Evolutionary conservation across 1,284 basidiomycete genomes (phyloP).

Genomic region (Xerocomus nothofagi): DNA sequence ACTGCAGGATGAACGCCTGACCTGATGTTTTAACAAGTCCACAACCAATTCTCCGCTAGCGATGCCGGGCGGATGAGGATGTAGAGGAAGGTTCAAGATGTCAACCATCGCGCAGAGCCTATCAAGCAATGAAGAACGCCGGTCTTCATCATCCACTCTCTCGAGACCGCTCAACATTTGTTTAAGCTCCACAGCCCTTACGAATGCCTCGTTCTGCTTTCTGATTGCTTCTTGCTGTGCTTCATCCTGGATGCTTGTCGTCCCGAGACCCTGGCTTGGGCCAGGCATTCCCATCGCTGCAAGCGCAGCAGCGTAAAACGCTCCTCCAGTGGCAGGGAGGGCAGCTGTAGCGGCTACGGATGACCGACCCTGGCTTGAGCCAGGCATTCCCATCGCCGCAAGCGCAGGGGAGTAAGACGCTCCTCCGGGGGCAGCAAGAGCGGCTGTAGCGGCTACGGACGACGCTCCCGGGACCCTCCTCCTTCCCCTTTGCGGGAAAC

Average conservation of each 20-base stretch:
- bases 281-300: conserved; percentile 21
- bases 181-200: conserved; percentile 64
- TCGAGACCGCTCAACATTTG: conserved; percentile 67
- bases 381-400: conserved; percentile 20
- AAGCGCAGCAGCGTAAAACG: conserved; percentile 13
- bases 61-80: conserved; percentile 68
- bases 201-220: conserved; percentile 53
- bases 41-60: conserved; percentile 64
- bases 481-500: conserved; percentile 41
- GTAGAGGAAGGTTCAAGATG: conserved; percentile 62
- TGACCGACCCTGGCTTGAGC: conserved; percentile 21
- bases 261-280: conserved; percentile 19
- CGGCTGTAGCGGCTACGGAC: background rate
- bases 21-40: conserved; percentile 80
- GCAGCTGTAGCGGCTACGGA: background rate
- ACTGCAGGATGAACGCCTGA: conserved; percentile 30
- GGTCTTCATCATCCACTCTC: conserved; percentile 75
- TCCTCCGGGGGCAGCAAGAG: conserved; percentile 2
- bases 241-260: conserved; percentile 32
- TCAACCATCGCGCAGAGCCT: conserved; percentile 66
- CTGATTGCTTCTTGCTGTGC: conserved; percentile 42
- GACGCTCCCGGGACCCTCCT: conserved; percentile 23
- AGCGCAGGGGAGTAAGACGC: conserved; percentile 13
- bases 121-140: conserved; percentile 69
- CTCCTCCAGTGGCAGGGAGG: conserved; percentile 1